Evolutionary conservation across 73 alveolate species (phyloP), one percentile per base, ranked within the genome.

Genomic region (Paramecium bursaria): DNA sequence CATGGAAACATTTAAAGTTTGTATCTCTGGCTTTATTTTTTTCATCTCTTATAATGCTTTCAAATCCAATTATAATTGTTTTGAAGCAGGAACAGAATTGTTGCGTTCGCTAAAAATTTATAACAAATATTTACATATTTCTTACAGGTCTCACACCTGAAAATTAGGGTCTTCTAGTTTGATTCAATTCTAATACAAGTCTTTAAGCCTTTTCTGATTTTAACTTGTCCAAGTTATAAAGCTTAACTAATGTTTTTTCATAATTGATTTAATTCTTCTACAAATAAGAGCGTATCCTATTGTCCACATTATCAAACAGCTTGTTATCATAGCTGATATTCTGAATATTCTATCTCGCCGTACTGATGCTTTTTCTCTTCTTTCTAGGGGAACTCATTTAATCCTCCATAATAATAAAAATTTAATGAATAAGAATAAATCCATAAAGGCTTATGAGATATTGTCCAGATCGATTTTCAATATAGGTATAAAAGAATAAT

Each of bases 11-110:
- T 57, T 57, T 50, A 57, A n/a, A n/a, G n/a, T n/a, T n/a, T n/a
- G n/a, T n/a, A 67, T 67, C 17, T 67, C 82, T 21, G 82, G 82
- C 33, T 67, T 67, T 21, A 67, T 67, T 67, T 67, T 67, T 42
- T 67, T 67, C 44, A 67, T 39, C 33, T 67, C 82, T n/a, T 67
- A 19, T 39, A 67, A 39, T 67, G 7, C 14, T 33, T 67, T 67
- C 1, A 67, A 26, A 31, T 67, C 82, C 11, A 67, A 17, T 67
- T 67, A 47, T 57, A 67, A 39, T 42, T 67, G 46, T 4, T 67
- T 67, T 10, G 60, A 31, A 35, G 82, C 19, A 15, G 60, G 60
- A 11, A 67, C 19, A 67, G 50, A 25, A 19, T 67, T 67, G 15
- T 67, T 67, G 14, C 82, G 49, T 67, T 67, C 82, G 17, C 82